A percentile compares a stretch with the other conserved stretches of the same genome.
phyloP scores from a whole-genome alignment of 192 early-diverging fungal genomes.

The Backusella sp. region DNA sequence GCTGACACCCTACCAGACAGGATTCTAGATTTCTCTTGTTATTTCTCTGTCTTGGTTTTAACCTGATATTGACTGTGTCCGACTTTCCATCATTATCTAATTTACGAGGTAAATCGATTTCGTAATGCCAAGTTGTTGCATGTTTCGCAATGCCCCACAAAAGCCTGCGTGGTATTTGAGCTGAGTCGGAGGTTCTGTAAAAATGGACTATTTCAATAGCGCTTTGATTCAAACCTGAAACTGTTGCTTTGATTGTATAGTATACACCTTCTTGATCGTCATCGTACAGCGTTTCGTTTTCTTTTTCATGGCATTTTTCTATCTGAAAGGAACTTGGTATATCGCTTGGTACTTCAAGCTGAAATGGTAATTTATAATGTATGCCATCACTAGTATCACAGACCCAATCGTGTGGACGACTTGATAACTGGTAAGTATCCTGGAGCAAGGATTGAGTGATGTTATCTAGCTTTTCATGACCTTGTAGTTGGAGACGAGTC shows the following conservation, averaged over 20 bases:
- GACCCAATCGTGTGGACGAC: background rate
- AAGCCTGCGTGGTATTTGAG: background rate
- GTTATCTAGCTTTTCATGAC: background rate
- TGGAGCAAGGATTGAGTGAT: background rate
- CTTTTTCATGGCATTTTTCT: background rate
- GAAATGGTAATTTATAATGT: background rate
- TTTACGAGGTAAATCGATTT: conserved; percentile 1
- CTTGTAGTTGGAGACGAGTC: background rate
- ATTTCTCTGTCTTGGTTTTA: background rate
- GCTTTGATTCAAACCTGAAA: conserved; percentile 3
- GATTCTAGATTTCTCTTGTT: background rate
- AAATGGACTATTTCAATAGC: background rate
- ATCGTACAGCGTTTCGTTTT: background rate
- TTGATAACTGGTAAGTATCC: background rate
- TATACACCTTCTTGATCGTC: background rate
- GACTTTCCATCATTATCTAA: background rate
- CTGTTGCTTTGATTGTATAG: background rate
- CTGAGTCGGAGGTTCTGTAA: conserved; percentile 4
- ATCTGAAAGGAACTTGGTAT: background rate
- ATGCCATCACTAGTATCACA: background rate
- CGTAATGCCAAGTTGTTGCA: conserved; percentile 9
- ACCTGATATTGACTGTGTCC: background rate
- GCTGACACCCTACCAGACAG: conserved; percentile 6
- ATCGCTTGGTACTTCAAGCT: background rate
- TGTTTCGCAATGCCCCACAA: conserved; percentile 14